Evolutionary conservation across 2,329 filamentous ascomycete species (phyloP), one percentile per base, ranked within the genome.

Genomic region (Monilinia polystroma): DNA sequence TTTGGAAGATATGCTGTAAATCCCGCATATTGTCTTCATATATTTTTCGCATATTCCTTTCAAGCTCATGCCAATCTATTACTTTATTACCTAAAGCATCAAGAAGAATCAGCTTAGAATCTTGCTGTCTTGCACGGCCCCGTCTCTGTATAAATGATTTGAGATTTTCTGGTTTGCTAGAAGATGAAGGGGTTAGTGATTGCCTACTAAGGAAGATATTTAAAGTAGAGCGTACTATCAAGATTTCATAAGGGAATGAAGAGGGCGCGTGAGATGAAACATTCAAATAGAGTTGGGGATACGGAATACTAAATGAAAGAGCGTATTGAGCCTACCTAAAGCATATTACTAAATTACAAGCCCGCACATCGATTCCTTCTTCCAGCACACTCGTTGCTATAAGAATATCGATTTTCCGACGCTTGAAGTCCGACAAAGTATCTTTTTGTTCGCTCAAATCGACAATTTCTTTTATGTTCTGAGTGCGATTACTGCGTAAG

Each of bases 331-430:
- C 58, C 23, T 26, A 62, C 58, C 58, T 84, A 72, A 87, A 90
- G 70, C 86, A 88, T 16, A 90, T 80, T 0, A 90, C 87, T 29
- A 87, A 72, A 71, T 88, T 85, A 71, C 87, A 90, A 3, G 83
- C 83, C 73, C 69, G 84, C 73, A 90, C 82, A 70, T 90, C 88
- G 56, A 90, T 87, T 0, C 88, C 88, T 73, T 90, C 88, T 83
- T 78, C 62, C 1, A 89, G 77, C 0, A 90, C 87, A 68, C 81
- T 86, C 0, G 88, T 90, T 10, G 85, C 67, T 87, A 80, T 32
- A 86, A 79, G 56, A 85, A 80, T 69, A 87, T 88, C 67, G 82
- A 78, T 57, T 76, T 78, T 80, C 1, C 86, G 84, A 1, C 77
- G 75, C 7, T 83, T 82, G 71, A 90, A 90, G 2, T 78, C 75